Conservation (phyloP, 2,329 filamentous ascomycete genomes). For the Botryotinia globosa region DNA sequence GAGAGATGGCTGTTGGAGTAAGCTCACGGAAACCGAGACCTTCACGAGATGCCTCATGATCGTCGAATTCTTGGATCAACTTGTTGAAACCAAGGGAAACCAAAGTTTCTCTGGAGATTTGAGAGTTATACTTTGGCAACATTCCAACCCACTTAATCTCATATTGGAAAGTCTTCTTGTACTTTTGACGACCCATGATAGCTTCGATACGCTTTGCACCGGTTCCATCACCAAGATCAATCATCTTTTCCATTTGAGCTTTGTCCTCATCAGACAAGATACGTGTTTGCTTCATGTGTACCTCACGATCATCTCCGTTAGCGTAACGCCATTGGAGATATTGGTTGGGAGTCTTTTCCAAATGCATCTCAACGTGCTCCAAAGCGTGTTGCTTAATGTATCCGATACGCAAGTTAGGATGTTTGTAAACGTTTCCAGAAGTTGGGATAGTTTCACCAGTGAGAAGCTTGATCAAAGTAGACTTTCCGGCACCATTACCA, state of each 20-base stretch:
- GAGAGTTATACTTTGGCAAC: conserved; percentile 89
- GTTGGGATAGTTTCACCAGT: conserved; percentile 89
- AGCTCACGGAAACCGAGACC: conserved; percentile 94
- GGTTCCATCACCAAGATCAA: conserved; percentile 82
- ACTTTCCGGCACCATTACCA: conserved; percentile 96
- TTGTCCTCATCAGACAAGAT: conserved; percentile 81
- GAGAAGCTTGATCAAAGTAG: conserved; percentile 94
- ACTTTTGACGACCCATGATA: conserved; percentile 95
- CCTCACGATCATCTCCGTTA: conserved; percentile 94
- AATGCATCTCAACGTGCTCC: conserved; percentile 98
- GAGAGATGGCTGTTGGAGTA: conserved; percentile 88
- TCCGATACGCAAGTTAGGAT: conserved; percentile 96
- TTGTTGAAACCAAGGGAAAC: conserved; percentile 84
- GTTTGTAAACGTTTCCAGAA: conserved; percentile 88
- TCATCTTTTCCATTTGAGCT: conserved; percentile 84
- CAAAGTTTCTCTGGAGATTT: conserved; percentile 90
- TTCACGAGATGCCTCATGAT: conserved; percentile 97
- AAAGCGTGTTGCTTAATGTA: conserved; percentile 99
- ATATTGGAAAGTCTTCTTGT: conserved; percentile 98
- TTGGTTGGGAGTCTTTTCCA: conserved; percentile 98
- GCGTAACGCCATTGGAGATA: conserved; percentile 98
- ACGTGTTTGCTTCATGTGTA: conserved; percentile 96
- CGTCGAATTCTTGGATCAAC: conserved; percentile 95
- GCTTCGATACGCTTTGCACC: conserved; percentile 76
- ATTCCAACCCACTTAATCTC: conserved; percentile 92